Conservation (phyloP, 2,329 filamentous ascomycete species). For the Fusarium multiceps region DNA sequence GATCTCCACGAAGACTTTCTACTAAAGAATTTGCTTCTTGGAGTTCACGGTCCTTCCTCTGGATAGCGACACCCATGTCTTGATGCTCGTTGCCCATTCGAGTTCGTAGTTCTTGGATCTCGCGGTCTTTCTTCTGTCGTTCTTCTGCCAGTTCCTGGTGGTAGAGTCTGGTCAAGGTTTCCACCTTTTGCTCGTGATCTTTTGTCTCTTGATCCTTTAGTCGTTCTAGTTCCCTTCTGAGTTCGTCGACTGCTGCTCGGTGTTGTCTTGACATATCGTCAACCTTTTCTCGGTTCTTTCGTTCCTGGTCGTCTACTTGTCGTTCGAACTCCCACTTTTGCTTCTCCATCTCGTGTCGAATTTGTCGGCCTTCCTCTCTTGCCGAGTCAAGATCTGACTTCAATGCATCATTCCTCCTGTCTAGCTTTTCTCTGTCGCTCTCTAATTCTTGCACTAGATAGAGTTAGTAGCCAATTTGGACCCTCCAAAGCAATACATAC, state of each 20-base stretch:
- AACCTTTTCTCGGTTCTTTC: constrained; percentile 51
- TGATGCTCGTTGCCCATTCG: constrained; percentile 64
- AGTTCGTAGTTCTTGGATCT: constrained; percentile 72
- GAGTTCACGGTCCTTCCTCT: constrained; percentile 66
- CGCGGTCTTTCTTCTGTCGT: constrained; percentile 65
- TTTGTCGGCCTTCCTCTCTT: constrained; percentile 51
- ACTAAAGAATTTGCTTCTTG: constrained; percentile 58
- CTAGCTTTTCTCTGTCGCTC: constrained; percentile 58
- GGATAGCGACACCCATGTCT: constrained; percentile 59
- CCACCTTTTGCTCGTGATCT: constrained; percentile 75
- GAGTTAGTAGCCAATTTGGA: not conserved
- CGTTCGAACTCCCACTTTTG: constrained; percentile 52
- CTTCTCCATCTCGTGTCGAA: constrained; percentile 53
- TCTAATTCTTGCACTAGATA: constrained; percentile 62
- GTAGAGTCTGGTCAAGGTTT: constrained; percentile 70
- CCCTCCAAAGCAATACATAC: constrained; percentile 60
- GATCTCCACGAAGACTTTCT: constrained; percentile 60
- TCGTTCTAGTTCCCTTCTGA: constrained; percentile 59
- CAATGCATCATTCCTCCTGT: constrained; percentile 61
- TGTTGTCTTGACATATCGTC: constrained; percentile 54
- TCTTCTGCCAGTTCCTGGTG: constrained; percentile 75
- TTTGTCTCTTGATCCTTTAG: constrained; percentile 60
- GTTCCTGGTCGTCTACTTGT: constrained; percentile 66
- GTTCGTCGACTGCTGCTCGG: constrained; percentile 48
- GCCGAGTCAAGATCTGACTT: constrained; percentile 70